These are phyloP conservation scores for Polyplosphaeria fusca DNA, from an alignment of 495 filamentous ascomycete genomes.

Conservation along the genomic window DNA sequence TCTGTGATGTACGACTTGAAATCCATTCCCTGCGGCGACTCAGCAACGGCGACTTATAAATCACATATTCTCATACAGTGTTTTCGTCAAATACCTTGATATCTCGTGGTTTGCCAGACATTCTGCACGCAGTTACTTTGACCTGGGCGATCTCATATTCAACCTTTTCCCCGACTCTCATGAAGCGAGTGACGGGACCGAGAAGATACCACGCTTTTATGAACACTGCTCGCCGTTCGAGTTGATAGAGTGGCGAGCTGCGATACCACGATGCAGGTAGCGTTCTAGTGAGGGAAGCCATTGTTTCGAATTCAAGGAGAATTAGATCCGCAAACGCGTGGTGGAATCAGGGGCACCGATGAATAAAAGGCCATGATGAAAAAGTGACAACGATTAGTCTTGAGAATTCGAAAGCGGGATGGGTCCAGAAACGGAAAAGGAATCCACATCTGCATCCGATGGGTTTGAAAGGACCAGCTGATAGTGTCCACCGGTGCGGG, in stretches of 20 bases:
- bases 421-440: too few species aligned
- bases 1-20: constrained; percentile 50
- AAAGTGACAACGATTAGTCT: too few species aligned
- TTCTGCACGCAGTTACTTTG: constrained; percentile 40
- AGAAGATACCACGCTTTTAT: constrained; percentile 60
- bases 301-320: neutral
- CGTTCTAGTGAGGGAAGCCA: constrained; percentile 33
- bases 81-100: constrained; percentile 45
- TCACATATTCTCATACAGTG: constrained; percentile 29
- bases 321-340: too few species aligned
- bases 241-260: constrained; percentile 44
- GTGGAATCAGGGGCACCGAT: too few species aligned
- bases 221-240: constrained; percentile 57
- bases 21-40: constrained; percentile 18
- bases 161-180: constrained; percentile 44
- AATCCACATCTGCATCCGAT: too few species aligned
- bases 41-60: neutral
- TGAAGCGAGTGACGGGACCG: constrained; percentile 58
- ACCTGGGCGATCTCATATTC: constrained; percentile 57
- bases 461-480: too few species aligned
- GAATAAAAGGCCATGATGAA: too few species aligned
- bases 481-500: too few species aligned
- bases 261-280: constrained; percentile 47
- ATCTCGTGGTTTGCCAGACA: constrained; percentile 30
- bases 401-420: too few species aligned